Base-by-base conservation (phyloP, 306 rosid genomes). In the Hippophae tibetana region DNA sequence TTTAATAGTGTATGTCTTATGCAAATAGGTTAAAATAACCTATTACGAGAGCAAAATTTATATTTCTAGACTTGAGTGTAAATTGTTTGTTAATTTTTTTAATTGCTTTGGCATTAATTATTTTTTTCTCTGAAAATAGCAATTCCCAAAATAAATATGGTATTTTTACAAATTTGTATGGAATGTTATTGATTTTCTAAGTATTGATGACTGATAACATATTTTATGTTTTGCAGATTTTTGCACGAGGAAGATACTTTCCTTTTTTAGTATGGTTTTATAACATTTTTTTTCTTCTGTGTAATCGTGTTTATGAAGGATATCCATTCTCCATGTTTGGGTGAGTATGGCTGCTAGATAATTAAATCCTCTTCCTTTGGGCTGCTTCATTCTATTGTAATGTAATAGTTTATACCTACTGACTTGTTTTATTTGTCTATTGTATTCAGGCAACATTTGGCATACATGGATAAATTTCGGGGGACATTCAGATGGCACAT, bases 401-500 rank as follows among this genome's bases (percentile, higher is more conserved):
- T 45, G 59, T 31, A 38, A 45, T 52, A 46, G 61, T 71, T 38
- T 44, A 56, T 69, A 62, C 64, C 58, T 49, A 42, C 63, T 60
- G 65, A 62, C 42, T 47, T 54, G 13, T 45, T 55, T 56, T 65
- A 52, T 61, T 64, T 78, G 54, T 62, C 12, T 56, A 42, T 64
- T 74, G 51, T 58, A 64, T 38, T 23, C 66, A 87, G 96, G 74
- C 77, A 81, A 72, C 78, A 63, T 26, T 92, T 85, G 93, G 70
- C 80, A 63, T 76, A 69, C 67, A 71, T 92, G 89, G 93, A 92
- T 75, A 71, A 78, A 69, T 87, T 60, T 68, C 83, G 95, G 56
- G 96, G 96, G 71, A 76, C 93, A 69, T 92, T 92, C 69, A 81
- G 95, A 74, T 92, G 96, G 98, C 98, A 92, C 61, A 92, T 88